Evolutionary conservation across 306 rosid genomes (phyloP).

Genomic region (Cicer pinnatifidum): DNA sequence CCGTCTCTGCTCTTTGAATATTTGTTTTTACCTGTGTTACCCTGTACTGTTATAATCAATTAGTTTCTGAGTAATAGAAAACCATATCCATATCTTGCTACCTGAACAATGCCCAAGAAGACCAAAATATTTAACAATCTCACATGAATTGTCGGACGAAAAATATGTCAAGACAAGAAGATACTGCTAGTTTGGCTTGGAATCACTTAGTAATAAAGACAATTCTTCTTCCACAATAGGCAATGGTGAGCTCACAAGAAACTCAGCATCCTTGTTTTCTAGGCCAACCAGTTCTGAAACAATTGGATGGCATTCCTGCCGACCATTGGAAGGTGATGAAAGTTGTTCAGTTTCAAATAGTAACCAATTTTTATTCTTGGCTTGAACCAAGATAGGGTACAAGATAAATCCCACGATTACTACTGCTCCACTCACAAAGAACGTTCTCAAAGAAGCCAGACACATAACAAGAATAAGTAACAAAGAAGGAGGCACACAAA

Average conservation of each 20-base stretch:
- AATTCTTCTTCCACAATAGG: constrained; percentile 47
- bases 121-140: not conserved
- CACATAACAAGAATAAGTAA: constrained; percentile 86
- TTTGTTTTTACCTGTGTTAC: not conserved
- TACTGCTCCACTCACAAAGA: constrained; percentile 65
- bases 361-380: constrained; percentile 61
- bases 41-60: not conserved
- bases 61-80: constrained; percentile 1
- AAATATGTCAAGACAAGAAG: constrained; percentile 35
- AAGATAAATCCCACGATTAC: constrained; percentile 61
- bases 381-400: constrained; percentile 64
- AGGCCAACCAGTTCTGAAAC: constrained; percentile 42
- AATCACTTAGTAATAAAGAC: constrained; percentile 48
- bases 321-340: constrained; percentile 42
- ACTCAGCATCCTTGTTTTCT: constrained; percentile 56
- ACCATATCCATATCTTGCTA: constrained; percentile 19
- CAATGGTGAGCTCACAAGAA: constrained; percentile 51
- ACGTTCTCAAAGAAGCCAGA: constrained; percentile 75
- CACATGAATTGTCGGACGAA: not conserved
- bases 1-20: not conserved
- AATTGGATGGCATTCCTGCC: constrained; percentile 43
- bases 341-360: constrained; percentile 52
- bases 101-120: not conserved
- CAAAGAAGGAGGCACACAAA: constrained; percentile 76
- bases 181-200: constrained; percentile 43